Conservation (phyloP, 192 early-diverging fungal species). For the Coemansia sp. region DNA sequence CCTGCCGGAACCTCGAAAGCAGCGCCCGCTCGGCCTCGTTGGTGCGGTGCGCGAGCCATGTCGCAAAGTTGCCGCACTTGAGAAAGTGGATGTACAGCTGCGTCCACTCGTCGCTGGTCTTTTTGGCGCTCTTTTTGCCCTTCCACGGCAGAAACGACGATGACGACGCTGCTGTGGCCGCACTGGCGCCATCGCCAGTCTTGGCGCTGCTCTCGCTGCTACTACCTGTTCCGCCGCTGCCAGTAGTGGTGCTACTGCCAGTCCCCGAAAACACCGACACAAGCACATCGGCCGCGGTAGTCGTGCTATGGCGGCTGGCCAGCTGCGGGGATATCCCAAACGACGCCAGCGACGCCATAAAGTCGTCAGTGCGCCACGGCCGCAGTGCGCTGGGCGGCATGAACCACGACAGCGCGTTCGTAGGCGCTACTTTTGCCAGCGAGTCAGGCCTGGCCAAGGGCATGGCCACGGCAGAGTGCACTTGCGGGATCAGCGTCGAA, state of each 20-base stretch:
- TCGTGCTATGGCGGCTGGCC: constrained; percentile 18
- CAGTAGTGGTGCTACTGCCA: constrained; percentile 9
- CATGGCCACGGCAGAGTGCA: constrained; percentile 40
- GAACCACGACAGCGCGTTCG: constrained; percentile 34
- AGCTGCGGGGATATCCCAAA: constrained; percentile 52
- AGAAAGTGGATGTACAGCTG: constrained; percentile 84
- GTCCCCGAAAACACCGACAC: constrained; percentile 44
- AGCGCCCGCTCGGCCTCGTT: constrained; percentile 78
- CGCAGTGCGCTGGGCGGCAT: constrained; percentile 31
- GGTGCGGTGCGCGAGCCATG: constrained; percentile 85
- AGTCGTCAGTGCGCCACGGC: constrained; percentile 51
- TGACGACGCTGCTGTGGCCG: not conserved
- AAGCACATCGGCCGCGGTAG: constrained; percentile 34
- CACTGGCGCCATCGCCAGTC: not conserved
- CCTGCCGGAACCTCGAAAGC: constrained; percentile 69
- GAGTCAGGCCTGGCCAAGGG: constrained; percentile 4
- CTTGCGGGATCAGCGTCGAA: constrained; percentile 77
- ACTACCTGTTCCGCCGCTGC: not conserved
- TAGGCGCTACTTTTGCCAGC: constrained; percentile 20
- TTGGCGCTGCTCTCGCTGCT: constrained; percentile 4
- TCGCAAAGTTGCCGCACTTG: constrained; percentile 92
- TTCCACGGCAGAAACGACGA: constrained; percentile 34
- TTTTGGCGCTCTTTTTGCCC: constrained; percentile 38
- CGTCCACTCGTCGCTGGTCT: constrained; percentile 63
- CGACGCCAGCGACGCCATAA: constrained; percentile 47